Conservation (phyloP, 1,284 basidiomycete genomes). For the Microbotryum silenes-acaulis region DNA sequence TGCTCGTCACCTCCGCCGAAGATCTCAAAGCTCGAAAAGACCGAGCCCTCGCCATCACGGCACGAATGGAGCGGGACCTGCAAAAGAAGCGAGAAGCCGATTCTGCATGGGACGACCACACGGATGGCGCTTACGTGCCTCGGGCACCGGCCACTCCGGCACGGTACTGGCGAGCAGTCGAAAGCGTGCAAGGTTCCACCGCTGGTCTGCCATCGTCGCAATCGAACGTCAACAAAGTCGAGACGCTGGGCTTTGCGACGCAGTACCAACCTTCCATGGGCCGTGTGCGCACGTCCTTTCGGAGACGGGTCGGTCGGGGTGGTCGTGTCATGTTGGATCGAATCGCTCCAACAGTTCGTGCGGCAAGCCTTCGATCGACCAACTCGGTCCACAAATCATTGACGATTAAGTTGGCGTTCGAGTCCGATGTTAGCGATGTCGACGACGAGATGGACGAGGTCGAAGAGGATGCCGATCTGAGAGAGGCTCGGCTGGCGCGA, state of each 20-base stretch:
- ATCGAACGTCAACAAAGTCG: conserved; percentile 6
- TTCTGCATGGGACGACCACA: conserved; percentile 73
- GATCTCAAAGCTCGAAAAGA: conserved; percentile 44
- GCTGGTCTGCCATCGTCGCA: conserved; percentile 1
- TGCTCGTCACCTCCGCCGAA: conserved; percentile 43
- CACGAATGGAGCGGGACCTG: conserved; percentile 61
- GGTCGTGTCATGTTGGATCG: conserved; percentile 74
- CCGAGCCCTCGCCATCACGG: conserved; percentile 54
- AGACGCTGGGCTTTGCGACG: conserved; percentile 29
- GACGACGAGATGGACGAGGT: conserved; percentile 6
- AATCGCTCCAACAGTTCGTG: conserved; percentile 44
- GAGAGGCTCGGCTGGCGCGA: conserved; percentile 36
- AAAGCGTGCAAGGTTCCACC: conserved; percentile 26
- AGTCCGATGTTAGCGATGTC: conserved; percentile 5
- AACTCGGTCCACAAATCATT: conserved; percentile 2
- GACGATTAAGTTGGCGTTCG: neutral
- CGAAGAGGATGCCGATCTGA: conserved; percentile 38
- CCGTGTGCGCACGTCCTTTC: conserved; percentile 50
- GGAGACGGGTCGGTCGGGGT: conserved; percentile 69
- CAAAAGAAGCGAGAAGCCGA: conserved; percentile 56
- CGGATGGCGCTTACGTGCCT: conserved; percentile 51
- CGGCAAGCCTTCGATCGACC: conserved; percentile 16
- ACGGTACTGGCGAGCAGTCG: conserved; percentile 35
- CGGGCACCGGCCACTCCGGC: conserved; percentile 39
- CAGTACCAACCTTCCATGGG: conserved; percentile 29